Evolutionary conservation across 495 filamentous ascomycete species (phyloP).

Genomic region (Parathielavia appendiculata): DNA sequence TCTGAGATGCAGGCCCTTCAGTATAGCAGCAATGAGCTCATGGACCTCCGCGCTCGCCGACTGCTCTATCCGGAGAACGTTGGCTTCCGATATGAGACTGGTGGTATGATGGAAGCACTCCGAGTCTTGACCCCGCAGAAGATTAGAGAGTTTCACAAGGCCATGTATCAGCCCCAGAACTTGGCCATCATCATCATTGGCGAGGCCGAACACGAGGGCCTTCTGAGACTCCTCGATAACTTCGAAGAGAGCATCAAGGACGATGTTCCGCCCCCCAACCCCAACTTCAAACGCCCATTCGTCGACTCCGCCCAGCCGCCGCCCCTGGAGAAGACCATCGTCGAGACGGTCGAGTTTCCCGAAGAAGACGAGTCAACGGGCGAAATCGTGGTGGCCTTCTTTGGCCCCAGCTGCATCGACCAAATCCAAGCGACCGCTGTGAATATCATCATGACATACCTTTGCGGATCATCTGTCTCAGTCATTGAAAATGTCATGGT

Average conservation of each 20-base stretch:
- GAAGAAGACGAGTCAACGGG: constrained; percentile 94
- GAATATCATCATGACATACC: constrained; percentile 71
- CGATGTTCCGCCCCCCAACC: constrained; percentile 66
- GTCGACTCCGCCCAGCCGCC: constrained; percentile 77
- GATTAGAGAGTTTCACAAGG: constrained; percentile 85
- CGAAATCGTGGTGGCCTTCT: constrained; percentile 74
- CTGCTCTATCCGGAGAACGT: constrained; percentile 82
- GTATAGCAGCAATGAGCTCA: constrained; percentile 74
- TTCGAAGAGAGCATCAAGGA: constrained; percentile 85
- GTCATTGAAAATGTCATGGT: constrained; percentile 88
- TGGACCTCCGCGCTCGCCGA: constrained; percentile 71
- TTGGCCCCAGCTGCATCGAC: constrained; percentile 76
- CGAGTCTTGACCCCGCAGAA: constrained; percentile 79
- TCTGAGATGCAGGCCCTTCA: constrained; percentile 98
- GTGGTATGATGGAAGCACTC: constrained; percentile 90
- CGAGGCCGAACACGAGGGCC: constrained; percentile 75
- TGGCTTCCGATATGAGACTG: constrained; percentile 94
- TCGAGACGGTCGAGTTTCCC: constrained; percentile 82
- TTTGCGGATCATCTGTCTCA: constrained; percentile 87
- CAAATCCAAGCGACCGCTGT: constrained; percentile 59
- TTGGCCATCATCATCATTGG: constrained; percentile 85
- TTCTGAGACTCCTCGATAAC: constrained; percentile 72
- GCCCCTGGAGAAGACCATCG: constrained; percentile 58
- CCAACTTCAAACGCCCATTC: constrained; percentile 83
- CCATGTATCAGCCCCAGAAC: constrained; percentile 99